phyloP scores from a whole-genome alignment of 345 rosid genomes.

The Populus davidiana region DNA sequence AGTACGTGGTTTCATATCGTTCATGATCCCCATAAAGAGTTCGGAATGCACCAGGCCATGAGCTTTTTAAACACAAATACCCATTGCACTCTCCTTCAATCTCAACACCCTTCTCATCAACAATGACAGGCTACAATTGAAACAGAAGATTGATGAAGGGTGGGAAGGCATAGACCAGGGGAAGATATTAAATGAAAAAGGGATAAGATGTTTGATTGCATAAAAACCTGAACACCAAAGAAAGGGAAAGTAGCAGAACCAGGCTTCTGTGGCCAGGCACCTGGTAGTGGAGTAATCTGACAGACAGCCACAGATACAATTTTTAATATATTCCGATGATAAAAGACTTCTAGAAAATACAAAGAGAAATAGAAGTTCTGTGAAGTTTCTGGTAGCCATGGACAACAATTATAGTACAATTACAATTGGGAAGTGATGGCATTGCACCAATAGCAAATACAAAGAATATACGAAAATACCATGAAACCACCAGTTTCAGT shows the following conservation, averaged over 20 bases:
- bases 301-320: conserved; percentile 15
- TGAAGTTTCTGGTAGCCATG: conserved; percentile 75
- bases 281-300: conserved; percentile 96
- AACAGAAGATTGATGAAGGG: conserved; percentile 6
- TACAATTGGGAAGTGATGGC: background rate
- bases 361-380: conserved; percentile 30
- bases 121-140: conserved; percentile 68
- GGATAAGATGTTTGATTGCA: background rate
- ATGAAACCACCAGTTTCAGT: conserved; percentile 99
- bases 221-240: conserved; percentile 92
- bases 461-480: conserved; percentile 39
- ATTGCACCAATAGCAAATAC: background rate
- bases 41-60: conserved; percentile 99
- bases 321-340: background rate
- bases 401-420: background rate
- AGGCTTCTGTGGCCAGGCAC: conserved; percentile 99
- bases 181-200: background rate
- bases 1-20: conserved; percentile 94
- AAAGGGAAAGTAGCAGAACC: conserved; percentile 99
- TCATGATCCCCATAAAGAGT: conserved; percentile 98
- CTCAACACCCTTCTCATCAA: conserved; percentile 96
- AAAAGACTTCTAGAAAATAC: background rate
- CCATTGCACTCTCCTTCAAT: conserved; percentile 94
- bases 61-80: conserved; percentile 76
- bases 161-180: background rate